Evolutionary conservation across 1,284 basidiomycete species (phyloP).

Genomic region (Sanguinoderma infundibulare): DNA sequence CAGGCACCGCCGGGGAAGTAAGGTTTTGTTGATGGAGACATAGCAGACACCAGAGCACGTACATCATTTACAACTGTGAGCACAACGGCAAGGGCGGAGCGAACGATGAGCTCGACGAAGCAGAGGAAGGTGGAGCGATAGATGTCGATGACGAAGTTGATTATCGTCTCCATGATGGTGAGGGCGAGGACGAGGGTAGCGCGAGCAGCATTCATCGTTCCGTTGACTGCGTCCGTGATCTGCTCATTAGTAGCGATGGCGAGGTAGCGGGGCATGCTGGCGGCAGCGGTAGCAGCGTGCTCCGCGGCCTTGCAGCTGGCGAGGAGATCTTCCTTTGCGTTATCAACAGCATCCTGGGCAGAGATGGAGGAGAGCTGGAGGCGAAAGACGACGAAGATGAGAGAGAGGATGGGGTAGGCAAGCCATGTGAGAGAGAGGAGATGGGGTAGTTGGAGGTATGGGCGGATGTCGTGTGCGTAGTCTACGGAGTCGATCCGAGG

Average conservation of each 20-base stretch:
- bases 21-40: not conserved
- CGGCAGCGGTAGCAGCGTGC: slow-evolving; percentile 78
- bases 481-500: slow-evolving; percentile 47
- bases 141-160: slow-evolving; percentile 90
- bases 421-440: slow-evolving; percentile 86
- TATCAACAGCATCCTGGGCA: slow-evolving; percentile 67
- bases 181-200: slow-evolving; percentile 74
- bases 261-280: slow-evolving; percentile 87
- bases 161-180: slow-evolving; percentile 83
- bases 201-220: slow-evolving; percentile 77
- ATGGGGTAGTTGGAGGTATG: slow-evolving; percentile 84
- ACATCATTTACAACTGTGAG: slow-evolving; percentile 85
- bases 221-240: slow-evolving; percentile 79
- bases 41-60: slow-evolving; percentile 29
- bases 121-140: slow-evolving; percentile 93
- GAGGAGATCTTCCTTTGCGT: slow-evolving; percentile 74
- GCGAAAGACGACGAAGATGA: slow-evolving; percentile 86
- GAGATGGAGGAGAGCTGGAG: slow-evolving; percentile 75
- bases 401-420: slow-evolving; percentile 83
- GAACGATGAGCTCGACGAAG: slow-evolving; percentile 88
- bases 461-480: slow-evolving; percentile 59
- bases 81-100: slow-evolving; percentile 79
- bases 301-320: slow-evolving; percentile 86
- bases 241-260: slow-evolving; percentile 85
- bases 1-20: too few species aligned